These are phyloP conservation scores for Prunus mume DNA, from an alignment of 306 rosid genomes.

Conservation along the genomic window DNA sequence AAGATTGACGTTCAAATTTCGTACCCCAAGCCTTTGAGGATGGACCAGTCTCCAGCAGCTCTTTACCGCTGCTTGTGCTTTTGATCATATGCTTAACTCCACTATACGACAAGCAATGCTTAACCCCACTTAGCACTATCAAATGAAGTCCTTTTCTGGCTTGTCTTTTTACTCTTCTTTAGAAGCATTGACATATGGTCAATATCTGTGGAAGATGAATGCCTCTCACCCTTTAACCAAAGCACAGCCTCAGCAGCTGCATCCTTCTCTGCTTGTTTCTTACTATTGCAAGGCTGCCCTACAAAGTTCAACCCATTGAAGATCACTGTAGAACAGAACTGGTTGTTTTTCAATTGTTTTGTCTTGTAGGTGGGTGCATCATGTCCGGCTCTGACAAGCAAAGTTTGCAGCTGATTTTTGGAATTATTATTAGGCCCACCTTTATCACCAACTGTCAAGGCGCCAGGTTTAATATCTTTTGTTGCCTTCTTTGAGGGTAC, in stretches of 20 bases:
- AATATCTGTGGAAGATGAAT: conserved; percentile 39
- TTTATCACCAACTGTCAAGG: conserved; percentile 24
- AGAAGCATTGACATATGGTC: conserved; percentile 61
- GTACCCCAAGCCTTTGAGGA: conserved; percentile 2
- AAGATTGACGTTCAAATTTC: background rate
- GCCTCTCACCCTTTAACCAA: conserved; percentile 78
- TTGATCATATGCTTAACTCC: background rate
- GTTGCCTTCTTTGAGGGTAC: conserved; percentile 43
- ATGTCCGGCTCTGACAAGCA: conserved; percentile 82
- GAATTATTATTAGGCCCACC: conserved; percentile 45
- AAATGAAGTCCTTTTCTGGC: conserved; percentile 29
- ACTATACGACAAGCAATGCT: background rate
- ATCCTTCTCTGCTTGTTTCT: conserved; percentile 78
- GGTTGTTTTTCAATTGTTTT: conserved; percentile 59
- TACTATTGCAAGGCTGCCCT: conserved; percentile 64
- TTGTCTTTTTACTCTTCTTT: conserved; percentile 55
- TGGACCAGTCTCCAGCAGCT: conserved; percentile 1
- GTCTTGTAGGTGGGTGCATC: conserved; percentile 76
- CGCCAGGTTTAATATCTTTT: conserved; percentile 17
- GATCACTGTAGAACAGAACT: conserved; percentile 70
- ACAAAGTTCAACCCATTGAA: conserved; percentile 82
- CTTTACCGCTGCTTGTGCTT: background rate
- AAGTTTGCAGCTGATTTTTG: conserved; percentile 66
- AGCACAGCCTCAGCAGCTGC: conserved; percentile 85
- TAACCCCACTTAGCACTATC: conserved; percentile 61